Base-by-base conservation (phyloP, 495 filamentous ascomycete species). In the Podospora pseudoanserina region DNA sequence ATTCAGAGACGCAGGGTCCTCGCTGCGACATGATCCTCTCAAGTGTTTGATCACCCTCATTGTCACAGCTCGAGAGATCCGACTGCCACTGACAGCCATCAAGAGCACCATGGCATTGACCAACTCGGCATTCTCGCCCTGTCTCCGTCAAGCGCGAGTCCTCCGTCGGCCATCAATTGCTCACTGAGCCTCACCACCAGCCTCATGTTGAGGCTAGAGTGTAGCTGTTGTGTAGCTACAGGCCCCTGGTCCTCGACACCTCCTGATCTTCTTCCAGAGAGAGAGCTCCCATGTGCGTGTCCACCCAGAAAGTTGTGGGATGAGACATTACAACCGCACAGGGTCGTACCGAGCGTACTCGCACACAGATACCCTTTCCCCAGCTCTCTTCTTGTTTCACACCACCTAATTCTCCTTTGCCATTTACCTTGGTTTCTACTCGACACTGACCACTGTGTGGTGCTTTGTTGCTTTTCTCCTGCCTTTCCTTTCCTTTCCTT, bases 31-130 rank as follows among this genome's bases (percentile, higher is more conserved):
- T 53, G 60, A 20, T 32, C 34, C 68, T 70, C 71, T 26, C 28
- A 30, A 49, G 65, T 53, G 74, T 76, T 76, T 76, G 74, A 76
- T 76, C 74, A 65, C 65, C 74, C 34, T 65, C 16, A 32, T 32
- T 65, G 70, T 73, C 65, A 65, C 69, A 73, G 63, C 56, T 63
- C 55, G 2, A 49, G 39, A 49, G 39, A 49, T 49, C 39, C 15
- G 39, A 16, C 39, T 49, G 15, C 34, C 34, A 19, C 7, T 63
- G 56, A 26, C 44, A 49, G 18, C 54, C 18, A n/a, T 57, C 28
- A 63, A 60, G 6, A 11, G 6, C 34, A 6, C 34, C 34, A 39
- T 39, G 34, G 34, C 39, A 49, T 49, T 16, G 39, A 61, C 26
- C 23, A 9, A 61, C 2, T 61, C 59, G 59, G 26, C 58, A 1